Conservation (phyloP, 805 yeast genomes). For the Wickerhamomyces silvicola region DNA sequence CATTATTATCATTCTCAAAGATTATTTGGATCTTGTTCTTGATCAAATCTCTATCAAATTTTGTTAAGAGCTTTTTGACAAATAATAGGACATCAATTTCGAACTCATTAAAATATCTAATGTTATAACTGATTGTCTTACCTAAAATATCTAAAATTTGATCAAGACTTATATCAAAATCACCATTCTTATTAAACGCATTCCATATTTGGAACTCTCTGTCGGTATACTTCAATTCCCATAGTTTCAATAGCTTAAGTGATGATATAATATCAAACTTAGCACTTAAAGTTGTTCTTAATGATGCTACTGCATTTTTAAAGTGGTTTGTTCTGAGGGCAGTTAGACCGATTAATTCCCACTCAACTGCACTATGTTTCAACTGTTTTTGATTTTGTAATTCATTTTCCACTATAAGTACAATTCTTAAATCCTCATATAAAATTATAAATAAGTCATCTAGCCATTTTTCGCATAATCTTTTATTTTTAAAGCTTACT, state of each 20-base stretch:
- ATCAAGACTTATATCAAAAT: slow-evolving; percentile 26
- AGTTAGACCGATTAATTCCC: slow-evolving; percentile 66
- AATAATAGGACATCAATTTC: slow-evolving; percentile 37
- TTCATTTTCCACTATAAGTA: slow-evolving; percentile 27
- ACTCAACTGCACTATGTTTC: slow-evolving; percentile 59
- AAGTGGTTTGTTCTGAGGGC: slow-evolving; percentile 41
- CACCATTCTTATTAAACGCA: slow-evolving; percentile 13
- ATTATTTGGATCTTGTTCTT: slow-evolving; percentile 22
- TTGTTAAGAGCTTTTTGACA: slow-evolving; percentile 34
- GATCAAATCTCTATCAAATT: slow-evolving; percentile 27
- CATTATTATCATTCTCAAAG: slow-evolving; percentile 23
- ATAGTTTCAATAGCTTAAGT: slow-evolving; percentile 39
- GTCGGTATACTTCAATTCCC: slow-evolving; percentile 13
- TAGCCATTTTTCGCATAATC: slow-evolving; percentile 72
- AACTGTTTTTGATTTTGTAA: slow-evolving; percentile 17
- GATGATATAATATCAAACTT: slow-evolving; percentile 61
- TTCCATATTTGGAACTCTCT: slow-evolving; percentile 10
- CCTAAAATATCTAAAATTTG: slow-evolving; percentile 36
- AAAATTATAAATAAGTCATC: slow-evolving; percentile 66
- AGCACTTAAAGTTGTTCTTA: slow-evolving; percentile 46
- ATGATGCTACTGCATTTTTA: slow-evolving; percentile 44
- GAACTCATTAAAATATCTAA: slow-evolving; percentile 59
- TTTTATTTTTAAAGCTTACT: slow-evolving; percentile 28
- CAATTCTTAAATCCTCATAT: slow-evolving; percentile 54
- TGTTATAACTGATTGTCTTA: slow-evolving; percentile 52